Conservation (phyloP, 768 basidiomycete species). For the Boletus vermiculosoides region DNA sequence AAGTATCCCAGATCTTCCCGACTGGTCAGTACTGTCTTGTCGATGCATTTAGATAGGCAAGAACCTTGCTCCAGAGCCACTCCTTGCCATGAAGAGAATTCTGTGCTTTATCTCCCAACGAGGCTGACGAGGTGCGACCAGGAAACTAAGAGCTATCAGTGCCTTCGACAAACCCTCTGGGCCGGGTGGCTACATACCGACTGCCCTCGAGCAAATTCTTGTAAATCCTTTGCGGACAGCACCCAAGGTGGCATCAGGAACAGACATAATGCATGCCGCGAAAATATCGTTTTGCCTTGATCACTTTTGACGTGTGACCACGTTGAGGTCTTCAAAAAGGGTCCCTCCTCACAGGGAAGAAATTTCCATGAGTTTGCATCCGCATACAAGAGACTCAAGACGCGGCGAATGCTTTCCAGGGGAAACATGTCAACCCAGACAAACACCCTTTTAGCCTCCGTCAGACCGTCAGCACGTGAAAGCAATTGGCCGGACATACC, state of each 20-base stretch:
- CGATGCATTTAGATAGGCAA: not conserved
- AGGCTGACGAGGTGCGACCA: conserved; percentile 9
- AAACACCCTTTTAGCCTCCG: conserved; percentile 35
- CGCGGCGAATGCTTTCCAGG: conserved; percentile 47
- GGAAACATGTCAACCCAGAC: conserved; percentile 53
- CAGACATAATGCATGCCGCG: conserved; percentile 26
- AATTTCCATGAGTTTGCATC: conserved; percentile 33
- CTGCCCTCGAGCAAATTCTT: conserved; percentile 30
- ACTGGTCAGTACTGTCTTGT: conserved; percentile 6
- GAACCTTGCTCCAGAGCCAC: conserved; percentile 56
- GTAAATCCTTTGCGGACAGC: conserved; percentile 34
- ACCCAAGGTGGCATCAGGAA: conserved; percentile 43
- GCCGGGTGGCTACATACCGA: conserved; percentile 13
- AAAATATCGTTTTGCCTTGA: conserved; percentile 10
- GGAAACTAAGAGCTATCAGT: conserved; percentile 20
- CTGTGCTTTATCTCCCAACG: not conserved
- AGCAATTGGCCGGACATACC: conserved; percentile 32
- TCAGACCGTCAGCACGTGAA: conserved; percentile 1
- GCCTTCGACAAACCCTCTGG: not conserved
- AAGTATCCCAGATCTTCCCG: conserved; percentile 40
- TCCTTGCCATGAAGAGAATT: conserved; percentile 37
- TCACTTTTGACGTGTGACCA: conserved; percentile 26
- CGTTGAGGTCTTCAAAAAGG: conserved; percentile 24
- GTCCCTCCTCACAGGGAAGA: conserved; percentile 19
- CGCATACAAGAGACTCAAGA: conserved; percentile 35